Evolutionary conservation across 108 stramenopile species (phyloP), one percentile per base, ranked within the genome.

Genomic region (Nitzschia sp.): DNA sequence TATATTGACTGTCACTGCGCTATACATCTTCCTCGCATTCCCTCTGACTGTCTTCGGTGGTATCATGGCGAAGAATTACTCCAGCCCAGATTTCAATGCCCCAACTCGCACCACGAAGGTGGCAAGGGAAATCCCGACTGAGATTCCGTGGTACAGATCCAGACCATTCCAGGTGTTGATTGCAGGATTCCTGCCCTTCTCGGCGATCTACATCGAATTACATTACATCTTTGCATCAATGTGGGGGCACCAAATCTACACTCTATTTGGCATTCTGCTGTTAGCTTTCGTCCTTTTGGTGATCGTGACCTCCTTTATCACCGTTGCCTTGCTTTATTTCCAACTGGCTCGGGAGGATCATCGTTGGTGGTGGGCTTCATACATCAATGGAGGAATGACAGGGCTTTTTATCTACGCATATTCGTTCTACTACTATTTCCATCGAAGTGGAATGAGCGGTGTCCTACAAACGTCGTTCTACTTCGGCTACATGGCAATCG

Each of bases 161-260:
- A 83, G 88, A 11, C 68, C 83, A 44, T 84, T 87, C 68, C 87
- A 88, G 66, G 75, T 91, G 53, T 44, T 96, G 54, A 81, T 98
- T 73, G 95, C 97, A n/a, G 98, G 98, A 28, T 97, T 99, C 76
- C 83, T 99, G 23, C 98, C 98, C 32, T 99, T 99, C 76, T 91
- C 92, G 22, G 96, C 97, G 6, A 99, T 98, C 72, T 98, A 97
- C 92, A 97, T 99, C 58, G 96, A 97, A 70, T 79, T 92, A 38
- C 97, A 98, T 68, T 97, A 97, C 89, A 97, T 99, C 36, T 99
- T 99, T 72, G 96, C 93, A 11, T 87, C 95, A 53, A 96, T 99
- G 76, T 99, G 98, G 98, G 98, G 98, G 36, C 97, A 99, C 69
- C 92, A 96, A 78, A 93, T 98, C 56, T 99, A 99, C 94, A 97